Evolutionary conservation across 2,329 filamentous ascomycete genomes (phyloP).

Genomic region (Tothia fuscella): DNA sequence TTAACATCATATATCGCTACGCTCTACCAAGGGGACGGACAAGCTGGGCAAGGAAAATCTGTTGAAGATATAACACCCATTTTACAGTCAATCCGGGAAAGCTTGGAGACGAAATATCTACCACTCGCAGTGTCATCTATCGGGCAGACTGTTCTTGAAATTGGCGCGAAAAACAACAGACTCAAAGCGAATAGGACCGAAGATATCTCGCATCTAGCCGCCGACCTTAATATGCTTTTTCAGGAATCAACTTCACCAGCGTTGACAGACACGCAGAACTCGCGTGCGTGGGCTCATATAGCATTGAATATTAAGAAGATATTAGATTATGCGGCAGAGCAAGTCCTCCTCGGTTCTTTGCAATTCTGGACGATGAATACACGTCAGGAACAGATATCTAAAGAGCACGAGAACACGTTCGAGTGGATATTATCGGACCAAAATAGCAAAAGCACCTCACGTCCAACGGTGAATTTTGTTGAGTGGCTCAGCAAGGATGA

Average conservation of each 20-base stretch:
- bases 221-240: neutral
- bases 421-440: neutral
- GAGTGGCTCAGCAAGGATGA: conserved; percentile 3
- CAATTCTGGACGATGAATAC: conserved; percentile 1
- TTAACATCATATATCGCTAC: neutral
- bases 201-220: neutral
- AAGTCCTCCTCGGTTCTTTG: neutral
- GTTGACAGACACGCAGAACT: neutral
- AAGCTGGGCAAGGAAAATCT: neutral
- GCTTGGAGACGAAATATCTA: neutral
- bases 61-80: neutral
- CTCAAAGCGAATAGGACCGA: neutral
- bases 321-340: neutral
- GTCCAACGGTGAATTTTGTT: neutral
- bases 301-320: neutral
- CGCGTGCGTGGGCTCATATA: neutral
- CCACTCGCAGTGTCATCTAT: neutral
- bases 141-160: neutral
- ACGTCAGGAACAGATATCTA: neutral
- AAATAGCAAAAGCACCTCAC: neutral
- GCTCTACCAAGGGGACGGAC: neutral
- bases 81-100: neutral
- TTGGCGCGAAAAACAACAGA: neutral
- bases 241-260: neutral
- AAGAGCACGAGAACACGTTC: conserved; percentile 3